Percentiles rank a stretch among this genome's conserved stretches.
These are phyloP conservation scores for Coleophoma cylindrospora DNA, from an alignment of 2,329 filamentous ascomycete species.

Conservation along the genomic window DNA sequence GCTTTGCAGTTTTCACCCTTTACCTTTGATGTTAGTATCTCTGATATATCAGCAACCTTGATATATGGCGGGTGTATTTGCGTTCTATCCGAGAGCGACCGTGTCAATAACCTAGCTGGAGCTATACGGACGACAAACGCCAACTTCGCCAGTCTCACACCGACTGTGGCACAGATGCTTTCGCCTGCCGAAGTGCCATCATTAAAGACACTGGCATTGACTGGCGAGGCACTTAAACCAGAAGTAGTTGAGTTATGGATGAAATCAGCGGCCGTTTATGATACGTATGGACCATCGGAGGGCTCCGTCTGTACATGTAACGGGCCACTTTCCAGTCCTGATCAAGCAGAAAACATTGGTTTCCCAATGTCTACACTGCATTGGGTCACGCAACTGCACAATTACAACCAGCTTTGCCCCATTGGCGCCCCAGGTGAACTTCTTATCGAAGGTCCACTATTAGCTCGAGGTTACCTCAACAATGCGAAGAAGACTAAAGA, in stretches of 20 bases:
- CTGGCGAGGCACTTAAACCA: conserved; percentile 11
- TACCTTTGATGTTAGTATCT: conserved; percentile 10
- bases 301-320: conserved; percentile 4
- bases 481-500: conserved; percentile 10
- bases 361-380: conserved; percentile 1
- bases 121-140: background rate
- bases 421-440: conserved; percentile 15
- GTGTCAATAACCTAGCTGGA: conserved; percentile 2
- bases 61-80: conserved; percentile 12
- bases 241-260: conserved; percentile 10
- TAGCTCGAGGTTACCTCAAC: conserved; percentile 16
- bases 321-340: conserved; percentile 6
- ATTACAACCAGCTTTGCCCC: conserved; percentile 9
- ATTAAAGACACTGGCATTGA: conserved; percentile 5
- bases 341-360: conserved; percentile 10
- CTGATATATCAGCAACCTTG: conserved; percentile 11
- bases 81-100: conserved; percentile 10
- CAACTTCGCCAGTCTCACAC: conserved; percentile 1
- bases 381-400: conserved; percentile 10
- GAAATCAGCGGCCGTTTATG: conserved; percentile 2
- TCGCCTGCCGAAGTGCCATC: background rate
- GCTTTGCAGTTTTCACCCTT: conserved; percentile 11
- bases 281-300: conserved; percentile 10
- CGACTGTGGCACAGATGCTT: conserved; percentile 1
- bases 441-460: conserved; percentile 13